Conservation (phyloP, 208 protist genomes). For the Trypanosomatidae sp. region DNA sequence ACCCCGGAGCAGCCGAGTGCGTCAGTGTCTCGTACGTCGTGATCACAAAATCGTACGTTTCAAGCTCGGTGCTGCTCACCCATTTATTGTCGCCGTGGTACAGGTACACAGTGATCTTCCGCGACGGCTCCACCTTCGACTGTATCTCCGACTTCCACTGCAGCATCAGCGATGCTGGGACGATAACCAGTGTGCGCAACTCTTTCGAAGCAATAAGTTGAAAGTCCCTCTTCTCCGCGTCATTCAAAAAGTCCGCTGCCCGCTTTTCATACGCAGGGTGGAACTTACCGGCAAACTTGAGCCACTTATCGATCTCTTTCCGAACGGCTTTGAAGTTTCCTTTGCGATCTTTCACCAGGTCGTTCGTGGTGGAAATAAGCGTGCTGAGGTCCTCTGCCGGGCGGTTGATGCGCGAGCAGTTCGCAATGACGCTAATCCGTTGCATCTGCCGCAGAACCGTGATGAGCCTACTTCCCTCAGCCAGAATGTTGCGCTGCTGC, state of each 20-base stretch:
- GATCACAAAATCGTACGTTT: constrained; percentile 92
- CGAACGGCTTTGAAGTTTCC: constrained; percentile 31
- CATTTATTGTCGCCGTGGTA: constrained; percentile 84
- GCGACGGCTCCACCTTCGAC: constrained; percentile 56
- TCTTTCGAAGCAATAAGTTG: constrained; percentile 79
- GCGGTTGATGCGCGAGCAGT: constrained; percentile 82
- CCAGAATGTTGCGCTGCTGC: constrained; percentile 30
- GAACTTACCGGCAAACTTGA: constrained; percentile 80
- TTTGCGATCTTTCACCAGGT: constrained; percentile 23
- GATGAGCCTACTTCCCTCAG: constrained; percentile 57
- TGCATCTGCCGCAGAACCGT: constrained; percentile 86
- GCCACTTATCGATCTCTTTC: constrained; percentile 79
- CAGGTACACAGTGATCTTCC: constrained; percentile 61
- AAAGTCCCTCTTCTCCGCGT: constrained; percentile 78
- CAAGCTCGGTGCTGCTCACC: constrained; percentile 69
- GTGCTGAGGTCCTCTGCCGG: constrained; percentile 57
- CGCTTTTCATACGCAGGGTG: constrained; percentile 75
- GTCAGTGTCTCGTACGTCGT: constrained; percentile 92
- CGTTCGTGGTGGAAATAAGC: constrained; percentile 46
- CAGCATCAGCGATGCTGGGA: constrained; percentile 87
- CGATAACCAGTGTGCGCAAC: constrained; percentile 91
- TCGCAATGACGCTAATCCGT: constrained; percentile 77
- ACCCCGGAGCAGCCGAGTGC: constrained; percentile 54
- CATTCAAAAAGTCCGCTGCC: constrained; percentile 71
- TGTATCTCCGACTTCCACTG: constrained; percentile 94